A percentile compares a stretch with the other conserved stretches of the same genome.
phyloP scores from a whole-genome alignment of 805 yeast genomes.

The Sporopachydermia quercuum region DNA sequence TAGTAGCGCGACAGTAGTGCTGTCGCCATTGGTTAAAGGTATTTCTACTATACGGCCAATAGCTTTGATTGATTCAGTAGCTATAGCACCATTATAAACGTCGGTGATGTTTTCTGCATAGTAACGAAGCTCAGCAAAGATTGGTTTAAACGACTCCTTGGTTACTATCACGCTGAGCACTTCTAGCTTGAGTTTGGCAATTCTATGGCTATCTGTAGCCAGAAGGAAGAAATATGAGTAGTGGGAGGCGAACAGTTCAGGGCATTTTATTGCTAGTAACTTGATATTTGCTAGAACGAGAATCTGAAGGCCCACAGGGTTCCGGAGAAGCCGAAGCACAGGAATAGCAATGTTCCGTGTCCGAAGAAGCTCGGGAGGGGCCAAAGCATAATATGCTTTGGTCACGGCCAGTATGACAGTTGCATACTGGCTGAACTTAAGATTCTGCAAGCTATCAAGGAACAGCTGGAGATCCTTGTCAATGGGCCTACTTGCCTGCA shows the following conservation, averaged over 20 bases:
- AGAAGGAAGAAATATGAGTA: slow-evolving; percentile 37
- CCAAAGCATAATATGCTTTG: slow-evolving; percentile 40
- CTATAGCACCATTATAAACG: slow-evolving; percentile 12
- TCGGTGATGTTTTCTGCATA: slow-evolving; percentile 22
- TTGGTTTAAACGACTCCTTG: slow-evolving; percentile 31
- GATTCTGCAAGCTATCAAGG: slow-evolving; percentile 27
- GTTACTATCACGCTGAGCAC: slow-evolving; percentile 46
- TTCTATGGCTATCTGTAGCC: slow-evolving; percentile 33
- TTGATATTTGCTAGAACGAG: slow-evolving; percentile 34
- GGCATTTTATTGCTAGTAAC: slow-evolving; percentile 18
- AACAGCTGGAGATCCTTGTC: slow-evolving; percentile 47
- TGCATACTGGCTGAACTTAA: slow-evolving; percentile 38
- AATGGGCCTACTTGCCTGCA: too few relatives aligned
- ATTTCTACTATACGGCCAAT: slow-evolving; percentile 27
- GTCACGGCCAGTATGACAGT: slow-evolving; percentile 48
- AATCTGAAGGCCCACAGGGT: slow-evolving; percentile 16
- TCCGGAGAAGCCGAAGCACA: slow-evolving; percentile 26
- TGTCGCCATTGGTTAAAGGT: slow-evolving; percentile 8
- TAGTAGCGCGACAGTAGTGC: neutral
- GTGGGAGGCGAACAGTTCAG: slow-evolving; percentile 18
- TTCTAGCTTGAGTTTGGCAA: slow-evolving; percentile 40
- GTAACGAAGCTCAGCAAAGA: slow-evolving; percentile 51
- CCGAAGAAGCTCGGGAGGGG: slow-evolving; percentile 37
- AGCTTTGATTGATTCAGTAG: slow-evolving; percentile 40
- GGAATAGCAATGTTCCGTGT: slow-evolving; percentile 35